Evolutionary conservation across 345 rosid genomes (phyloP), one percentile per base, ranked within the genome.

Genomic region (Dimocarpus longan): DNA sequence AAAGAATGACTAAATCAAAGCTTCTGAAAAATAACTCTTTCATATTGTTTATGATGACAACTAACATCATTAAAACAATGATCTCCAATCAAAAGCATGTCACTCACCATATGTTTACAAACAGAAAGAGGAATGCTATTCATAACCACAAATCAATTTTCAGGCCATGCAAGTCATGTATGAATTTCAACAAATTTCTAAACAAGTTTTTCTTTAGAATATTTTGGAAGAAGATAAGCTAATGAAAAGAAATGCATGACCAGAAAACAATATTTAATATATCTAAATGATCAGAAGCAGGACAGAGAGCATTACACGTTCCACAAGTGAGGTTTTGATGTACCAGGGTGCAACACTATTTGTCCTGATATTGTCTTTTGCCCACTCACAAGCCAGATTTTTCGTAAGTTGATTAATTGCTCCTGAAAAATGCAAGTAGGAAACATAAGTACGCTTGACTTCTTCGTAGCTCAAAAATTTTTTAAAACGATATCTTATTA

Each of bases 351-450:
- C 97, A 52, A 95, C 93, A 48, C 81, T 66, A 77, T 95, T 95
- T 46, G 87, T 86, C 83, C 98, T 90, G 80, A 93, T 95, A 70
- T 95, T 93, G 87, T 93, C 98, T 11, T 83, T 85, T 18, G 98
- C 97, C 98, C 98, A 91, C 72, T 93, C 97, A 18, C 97, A 95
- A 82, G 98, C 98, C 82, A 95, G 85, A 80, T 87, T 89, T 76
- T 82, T 93, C 43, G 98, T 82, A 57, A 95, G 90, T 76, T 92
- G 98, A 86, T 95, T 93, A 60, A 93, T 86, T 57, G 98, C 98
- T 76, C 88, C 97, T 91, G 86, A 21, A 26, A 81, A 57, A 15
- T 75, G 74, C 21, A 56, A 52, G 28, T 26, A 26, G 1, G 6
- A 70, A 43, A 65, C 1, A 77, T 16, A 22, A 74, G 28, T 9